Percentiles rank a stretch among this genome's conserved stretches.
Conservation (phyloP, 176 grass and related monocot species). For the Tillandsia fasciculata region DNA sequence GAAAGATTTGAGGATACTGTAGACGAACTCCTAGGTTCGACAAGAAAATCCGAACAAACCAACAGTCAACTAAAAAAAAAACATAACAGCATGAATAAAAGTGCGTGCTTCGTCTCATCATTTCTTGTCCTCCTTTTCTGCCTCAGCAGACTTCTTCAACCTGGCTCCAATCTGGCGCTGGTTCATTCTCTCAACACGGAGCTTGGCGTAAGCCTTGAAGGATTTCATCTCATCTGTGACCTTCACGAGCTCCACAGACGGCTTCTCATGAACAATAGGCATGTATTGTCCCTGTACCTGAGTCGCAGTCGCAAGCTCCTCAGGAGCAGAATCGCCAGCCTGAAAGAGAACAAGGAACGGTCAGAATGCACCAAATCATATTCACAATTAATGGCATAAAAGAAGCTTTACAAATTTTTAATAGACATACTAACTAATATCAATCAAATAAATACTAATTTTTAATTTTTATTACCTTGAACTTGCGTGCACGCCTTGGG, state of each 20-base stretch:
- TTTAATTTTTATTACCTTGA: slow-evolving; percentile 1
- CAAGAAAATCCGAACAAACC: too few relatives aligned
- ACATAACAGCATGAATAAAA: neutral
- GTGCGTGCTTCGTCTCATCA: neutral
- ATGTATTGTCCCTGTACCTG: slow-evolving; percentile 10
- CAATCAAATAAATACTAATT: neutral
- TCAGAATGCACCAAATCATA: neutral
- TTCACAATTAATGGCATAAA: neutral
- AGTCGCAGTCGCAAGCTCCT: slow-evolving; percentile 13
- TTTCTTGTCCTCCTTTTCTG: slow-evolving; percentile 12
- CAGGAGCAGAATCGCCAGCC: slow-evolving; percentile 15
- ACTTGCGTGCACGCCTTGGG: slow-evolving; percentile 16
- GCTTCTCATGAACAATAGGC: slow-evolving; percentile 7
- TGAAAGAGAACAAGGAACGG: neutral
- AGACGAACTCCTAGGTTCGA: too few relatives aligned
- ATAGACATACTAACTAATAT: too few relatives aligned
- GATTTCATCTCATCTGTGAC: slow-evolving; percentile 13
- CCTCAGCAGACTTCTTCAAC: slow-evolving; percentile 10
- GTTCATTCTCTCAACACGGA: slow-evolving; percentile 1
- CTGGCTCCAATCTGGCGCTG: slow-evolving; percentile 6
- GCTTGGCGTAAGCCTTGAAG: slow-evolving; percentile 12
- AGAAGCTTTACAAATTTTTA: neutral
- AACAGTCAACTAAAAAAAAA: too few relatives aligned
- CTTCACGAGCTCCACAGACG: slow-evolving; percentile 8
- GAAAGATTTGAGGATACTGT: too few relatives aligned